Base-by-base conservation (phyloP, 2,329 filamentous ascomycete genomes). In the Claviceps pazoutovae region DNA sequence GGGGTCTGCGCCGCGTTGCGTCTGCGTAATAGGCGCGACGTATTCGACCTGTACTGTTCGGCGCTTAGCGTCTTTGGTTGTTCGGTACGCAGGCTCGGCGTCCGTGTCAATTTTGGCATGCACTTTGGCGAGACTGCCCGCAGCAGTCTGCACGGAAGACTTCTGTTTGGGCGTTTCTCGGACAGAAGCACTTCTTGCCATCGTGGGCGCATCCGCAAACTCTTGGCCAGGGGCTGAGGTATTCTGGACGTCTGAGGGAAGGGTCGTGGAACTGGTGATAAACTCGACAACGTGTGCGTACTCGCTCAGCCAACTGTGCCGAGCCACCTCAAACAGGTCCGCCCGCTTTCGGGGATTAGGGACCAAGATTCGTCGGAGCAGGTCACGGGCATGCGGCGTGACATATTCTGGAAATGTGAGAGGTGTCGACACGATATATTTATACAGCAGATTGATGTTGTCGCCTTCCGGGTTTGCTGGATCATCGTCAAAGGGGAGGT, bases 401-500 rank as follows among this genome's bases (percentile, higher is more conserved):
- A 98, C 93, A 65, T 97, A 97, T 82, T 98, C 93, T 55, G 93
- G 93, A 66, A 98, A 98, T 4, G 91, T 97, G 43, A 98, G 79
- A 38, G 91, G 90, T 1, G 93, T 98, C 51, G 88, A 94, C 54
- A 96, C 91, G 60, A 98, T 98, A 70, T 98, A 98, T 72, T 97
- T 97, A 78, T 98, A 98, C 30, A 98, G 75, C 11, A 98, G 78
- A 66, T 98, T 98, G 72, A 98, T 98, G 66, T 98, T 98, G 67
- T 98, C 93, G 58, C 93, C 93, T 69, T 98, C 93, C 2, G 93
- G 93, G 64, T 98, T 98, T 46, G 90, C 93, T 56, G 93, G 93
- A 62, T 98, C 93, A 65, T 98, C 93, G 61, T 98, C 93, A 63
- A 98, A 98, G 3, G 93, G 93, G 13, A 98, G 76, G 67, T 98